phyloP scores from a whole-genome alignment of 2,329 filamentous ascomycete genomes.

The Exserohilum turcica region DNA sequence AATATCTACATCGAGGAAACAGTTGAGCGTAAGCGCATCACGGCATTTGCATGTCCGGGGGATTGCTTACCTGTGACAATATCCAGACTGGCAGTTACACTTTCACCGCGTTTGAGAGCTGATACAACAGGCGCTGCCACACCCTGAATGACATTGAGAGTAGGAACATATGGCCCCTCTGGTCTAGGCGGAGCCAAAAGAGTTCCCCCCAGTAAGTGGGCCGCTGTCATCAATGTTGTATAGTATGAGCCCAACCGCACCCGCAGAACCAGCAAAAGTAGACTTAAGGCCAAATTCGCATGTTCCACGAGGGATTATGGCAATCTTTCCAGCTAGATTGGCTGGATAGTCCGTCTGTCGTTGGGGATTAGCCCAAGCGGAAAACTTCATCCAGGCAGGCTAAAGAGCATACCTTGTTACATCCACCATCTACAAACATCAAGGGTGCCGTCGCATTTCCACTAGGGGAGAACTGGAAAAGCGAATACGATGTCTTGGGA shows the following conservation, averaged over 20 bases:
- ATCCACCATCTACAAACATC: neutral
- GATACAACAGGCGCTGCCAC: neutral
- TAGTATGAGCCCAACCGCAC: slow-evolving; percentile 72
- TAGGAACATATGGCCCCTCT: slow-evolving; percentile 64
- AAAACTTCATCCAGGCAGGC: slow-evolving; percentile 7
- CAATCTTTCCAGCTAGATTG: slow-evolving; percentile 66
- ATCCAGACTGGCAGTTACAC: neutral
- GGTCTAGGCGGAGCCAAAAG: slow-evolving; percentile 65
- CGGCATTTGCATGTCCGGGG: neutral
- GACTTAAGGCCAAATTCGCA: slow-evolving; percentile 77
- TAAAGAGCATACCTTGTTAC: neutral
- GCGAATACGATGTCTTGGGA: neutral
- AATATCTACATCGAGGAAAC: slow-evolving; percentile 27
- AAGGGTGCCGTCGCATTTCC: neutral
- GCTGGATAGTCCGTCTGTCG: slow-evolving; percentile 62
- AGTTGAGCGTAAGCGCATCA: no score
- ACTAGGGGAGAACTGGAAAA: neutral
- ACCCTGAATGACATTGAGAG: slow-evolving; percentile 65
- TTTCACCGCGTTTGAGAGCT: neutral
- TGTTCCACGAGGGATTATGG: slow-evolving; percentile 70
- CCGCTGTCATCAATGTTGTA: slow-evolving; percentile 71
- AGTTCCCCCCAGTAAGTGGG: slow-evolving; percentile 60
- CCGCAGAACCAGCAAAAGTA: slow-evolving; percentile 67
- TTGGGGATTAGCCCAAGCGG: neutral
- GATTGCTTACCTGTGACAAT: slow-evolving; percentile 12